These are phyloP conservation scores for Fonsecaea erecta DNA, from an alignment of 2,329 filamentous ascomycete genomes.

Conservation along the genomic window DNA sequence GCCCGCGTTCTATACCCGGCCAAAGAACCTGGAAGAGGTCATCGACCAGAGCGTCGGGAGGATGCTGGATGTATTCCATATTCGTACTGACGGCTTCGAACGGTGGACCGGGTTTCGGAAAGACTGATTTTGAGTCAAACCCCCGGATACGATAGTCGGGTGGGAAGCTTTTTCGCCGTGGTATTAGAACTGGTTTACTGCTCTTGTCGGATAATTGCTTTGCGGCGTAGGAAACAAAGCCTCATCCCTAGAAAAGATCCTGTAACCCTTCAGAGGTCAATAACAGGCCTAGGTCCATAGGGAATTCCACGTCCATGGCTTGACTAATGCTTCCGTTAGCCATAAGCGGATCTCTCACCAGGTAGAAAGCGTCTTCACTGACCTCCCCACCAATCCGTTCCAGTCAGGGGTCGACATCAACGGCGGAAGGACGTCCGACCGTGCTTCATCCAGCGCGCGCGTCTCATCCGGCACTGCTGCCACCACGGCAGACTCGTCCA, in stretches of 20 bases:
- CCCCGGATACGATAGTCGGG: too few species aligned
- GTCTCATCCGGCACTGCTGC: background rate
- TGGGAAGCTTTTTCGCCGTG: too few species aligned
- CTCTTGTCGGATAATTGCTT: too few species aligned
- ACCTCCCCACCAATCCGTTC: background rate
- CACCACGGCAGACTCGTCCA: background rate
- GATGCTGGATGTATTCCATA: conserved; percentile 52
- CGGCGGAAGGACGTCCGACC: background rate
- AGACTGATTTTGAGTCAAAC: conserved; percentile 7
- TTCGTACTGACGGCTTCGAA: conserved; percentile 50
- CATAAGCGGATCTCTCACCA: background rate
- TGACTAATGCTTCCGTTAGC: background rate
- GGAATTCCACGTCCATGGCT: background rate
- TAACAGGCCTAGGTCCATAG: background rate
- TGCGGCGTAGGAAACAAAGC: too few species aligned
- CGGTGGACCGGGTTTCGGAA: conserved; percentile 40
- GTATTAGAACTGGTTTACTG: too few species aligned
- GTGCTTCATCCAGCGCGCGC: background rate
- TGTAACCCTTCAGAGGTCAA: background rate
- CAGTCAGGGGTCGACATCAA: background rate
- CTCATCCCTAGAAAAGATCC: background rate
- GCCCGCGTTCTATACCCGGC: conserved; percentile 51
- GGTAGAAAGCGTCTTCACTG: background rate
- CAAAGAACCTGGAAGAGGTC: conserved; percentile 48
- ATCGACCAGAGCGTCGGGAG: conserved; percentile 54